phyloP scores from a whole-genome alignment of 768 basidiomycete genomes.

The Lentinula detonsa region DNA sequence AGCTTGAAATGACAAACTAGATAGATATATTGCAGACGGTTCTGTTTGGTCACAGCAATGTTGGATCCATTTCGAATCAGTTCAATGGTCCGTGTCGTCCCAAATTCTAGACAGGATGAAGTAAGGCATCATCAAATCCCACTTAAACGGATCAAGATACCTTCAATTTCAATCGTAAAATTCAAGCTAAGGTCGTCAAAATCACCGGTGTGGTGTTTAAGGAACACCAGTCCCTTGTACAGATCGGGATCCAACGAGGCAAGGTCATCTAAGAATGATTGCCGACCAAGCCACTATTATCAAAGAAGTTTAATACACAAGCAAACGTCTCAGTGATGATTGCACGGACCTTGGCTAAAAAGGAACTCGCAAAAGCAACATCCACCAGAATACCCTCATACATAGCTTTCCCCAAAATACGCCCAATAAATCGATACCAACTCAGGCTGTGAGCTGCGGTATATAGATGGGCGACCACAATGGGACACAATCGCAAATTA shows the following conservation, averaged over 20 bases:
- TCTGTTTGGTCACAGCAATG: slow-evolving; percentile 82
- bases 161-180: slow-evolving; percentile 84
- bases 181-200: slow-evolving; percentile 86
- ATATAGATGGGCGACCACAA: neutral
- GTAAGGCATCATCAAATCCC: slow-evolving; percentile 2
- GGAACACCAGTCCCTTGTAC: slow-evolving; percentile 85
- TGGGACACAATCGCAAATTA: neutral
- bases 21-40: slow-evolving; percentile 85
- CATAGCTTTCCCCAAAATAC: slow-evolving; percentile 92
- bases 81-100: slow-evolving; percentile 67
- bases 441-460: slow-evolving; percentile 68
- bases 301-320: neutral
- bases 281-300: slow-evolving; percentile 80
- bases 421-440: slow-evolving; percentile 93
- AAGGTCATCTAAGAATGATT: slow-evolving; percentile 90
- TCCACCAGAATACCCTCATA: slow-evolving; percentile 96
- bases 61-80: slow-evolving; percentile 80
- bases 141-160: slow-evolving; percentile 30
- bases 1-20: slow-evolving; percentile 85
- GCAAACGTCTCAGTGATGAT: neutral
- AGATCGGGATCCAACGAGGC: slow-evolving; percentile 87
- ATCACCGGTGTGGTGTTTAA: slow-evolving; percentile 87
- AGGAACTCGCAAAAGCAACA: slow-evolving; percentile 93
- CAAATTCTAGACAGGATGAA: slow-evolving; percentile 56
- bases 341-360: slow-evolving; percentile 69